A percentile compares a stretch with the other conserved stretches of the same genome.
phyloP scores from a whole-genome alignment of 257 asterid species.

The Craterostigma plantagineum region DNA sequence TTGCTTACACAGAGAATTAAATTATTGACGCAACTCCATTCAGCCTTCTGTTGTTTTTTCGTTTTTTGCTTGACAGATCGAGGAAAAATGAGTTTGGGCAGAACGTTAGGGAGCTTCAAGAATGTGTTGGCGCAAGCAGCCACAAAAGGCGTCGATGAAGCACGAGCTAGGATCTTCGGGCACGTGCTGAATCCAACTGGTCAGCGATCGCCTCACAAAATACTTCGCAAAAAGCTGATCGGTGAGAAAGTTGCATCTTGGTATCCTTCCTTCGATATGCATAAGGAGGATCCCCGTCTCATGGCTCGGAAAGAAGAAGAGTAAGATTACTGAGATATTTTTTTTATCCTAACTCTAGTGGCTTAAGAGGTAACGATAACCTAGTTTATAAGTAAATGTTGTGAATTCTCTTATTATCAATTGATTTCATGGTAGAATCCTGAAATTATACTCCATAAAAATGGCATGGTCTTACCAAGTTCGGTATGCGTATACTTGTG shows the following conservation, averaged over 20 bases:
- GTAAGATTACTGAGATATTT: slow-evolving; percentile 17
- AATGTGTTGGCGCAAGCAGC: slow-evolving; percentile 54
- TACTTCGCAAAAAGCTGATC: slow-evolving; percentile 78
- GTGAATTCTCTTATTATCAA: too few species aligned
- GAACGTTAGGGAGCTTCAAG: slow-evolving; percentile 48
- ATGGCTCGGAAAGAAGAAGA: slow-evolving; percentile 55
- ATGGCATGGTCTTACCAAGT: too few species aligned
- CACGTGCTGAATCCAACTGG: slow-evolving; percentile 74
- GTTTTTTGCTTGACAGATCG: neutral
- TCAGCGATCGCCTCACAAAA: slow-evolving; percentile 62
- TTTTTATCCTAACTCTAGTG: neutral
- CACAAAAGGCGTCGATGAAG: slow-evolving; percentile 52
- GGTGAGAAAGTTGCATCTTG: slow-evolving; percentile 72
- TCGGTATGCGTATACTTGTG: too few species aligned
- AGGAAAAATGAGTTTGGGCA: slow-evolving; percentile 28
- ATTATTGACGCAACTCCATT: neutral
- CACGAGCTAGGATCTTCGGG: slow-evolving; percentile 81
- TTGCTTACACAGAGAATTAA: neutral
- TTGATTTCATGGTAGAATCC: too few species aligned
- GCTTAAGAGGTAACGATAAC: neutral
- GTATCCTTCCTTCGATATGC: slow-evolving; percentile 60
- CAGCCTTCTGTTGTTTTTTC: neutral
- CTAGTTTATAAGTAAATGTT: too few species aligned
- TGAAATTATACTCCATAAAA: too few species aligned
- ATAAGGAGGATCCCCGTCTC: slow-evolving; percentile 50